A percentile compares a stretch with the other conserved stretches of the same genome.
Conservation (phyloP, 2,329 filamentous ascomycete genomes). For the Fusarium abutilonis region DNA sequence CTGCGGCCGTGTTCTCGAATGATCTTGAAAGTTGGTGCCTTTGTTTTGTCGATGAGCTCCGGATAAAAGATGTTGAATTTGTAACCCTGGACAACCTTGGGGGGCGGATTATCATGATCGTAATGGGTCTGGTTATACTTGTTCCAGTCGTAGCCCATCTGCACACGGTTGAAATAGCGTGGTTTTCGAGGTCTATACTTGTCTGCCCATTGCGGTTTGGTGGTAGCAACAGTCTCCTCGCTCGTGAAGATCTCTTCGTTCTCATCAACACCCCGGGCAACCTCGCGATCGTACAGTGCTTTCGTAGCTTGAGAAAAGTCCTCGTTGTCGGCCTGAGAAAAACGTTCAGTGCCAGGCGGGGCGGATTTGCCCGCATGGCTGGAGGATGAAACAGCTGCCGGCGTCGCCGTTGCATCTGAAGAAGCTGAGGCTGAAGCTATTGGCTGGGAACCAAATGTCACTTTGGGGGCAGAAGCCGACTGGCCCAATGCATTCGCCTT, state of each 20-base stretch:
- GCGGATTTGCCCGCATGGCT: slow-evolving; percentile 48
- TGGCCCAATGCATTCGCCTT: slow-evolving; percentile 60
- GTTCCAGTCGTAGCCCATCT: slow-evolving; percentile 99
- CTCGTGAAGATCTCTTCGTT: slow-evolving; percentile 95
- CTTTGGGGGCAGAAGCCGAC: slow-evolving; percentile 11
- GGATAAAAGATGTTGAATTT: slow-evolving; percentile 99
- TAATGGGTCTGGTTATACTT: slow-evolving; percentile 99
- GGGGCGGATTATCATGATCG: slow-evolving; percentile 96
- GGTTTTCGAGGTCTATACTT: slow-evolving; percentile 92
- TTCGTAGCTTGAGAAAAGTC: slow-evolving; percentile 89
- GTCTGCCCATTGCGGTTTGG: slow-evolving; percentile 80
- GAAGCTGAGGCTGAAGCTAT: slow-evolving; percentile 11
- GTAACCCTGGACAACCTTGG: slow-evolving; percentile 98
- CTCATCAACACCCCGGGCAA: slow-evolving; percentile 88
- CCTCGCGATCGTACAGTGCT: slow-evolving; percentile 90
- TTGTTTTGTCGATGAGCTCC: slow-evolving; percentile 92
- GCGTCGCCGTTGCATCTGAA: slow-evolving; percentile 18
- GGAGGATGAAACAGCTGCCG: slow-evolving; percentile 31
- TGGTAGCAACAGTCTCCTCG: slow-evolving; percentile 75
- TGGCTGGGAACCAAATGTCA: slow-evolving; percentile 7
- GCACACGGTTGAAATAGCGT: slow-evolving; percentile 95
- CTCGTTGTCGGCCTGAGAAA: slow-evolving; percentile 74
- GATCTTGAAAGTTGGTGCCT: slow-evolving; percentile 95
- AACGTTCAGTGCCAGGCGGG: slow-evolving; percentile 71
- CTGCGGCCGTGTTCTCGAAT: slow-evolving; percentile 91